Evolutionary conservation across 257 asterid genomes (phyloP).

Genomic region (Cruciata laevipes): DNA sequence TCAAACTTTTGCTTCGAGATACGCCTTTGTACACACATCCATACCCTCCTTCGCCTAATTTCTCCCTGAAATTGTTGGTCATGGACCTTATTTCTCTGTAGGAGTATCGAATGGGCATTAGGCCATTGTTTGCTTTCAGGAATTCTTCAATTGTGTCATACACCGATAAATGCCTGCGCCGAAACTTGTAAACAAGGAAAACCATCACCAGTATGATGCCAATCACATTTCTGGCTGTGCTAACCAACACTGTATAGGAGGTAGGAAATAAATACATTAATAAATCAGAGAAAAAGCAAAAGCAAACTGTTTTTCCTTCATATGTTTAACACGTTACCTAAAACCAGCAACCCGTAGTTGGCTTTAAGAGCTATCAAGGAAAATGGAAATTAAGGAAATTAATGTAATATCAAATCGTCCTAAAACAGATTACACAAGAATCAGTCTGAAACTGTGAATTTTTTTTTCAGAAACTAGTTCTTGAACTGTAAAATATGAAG

Average conservation of each 20-base stretch:
- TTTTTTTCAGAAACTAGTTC: no score
- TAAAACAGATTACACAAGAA: no score
- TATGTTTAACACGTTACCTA: not conserved
- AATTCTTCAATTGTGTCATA: conserved; percentile 15
- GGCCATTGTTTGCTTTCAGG: conserved; percentile 5
- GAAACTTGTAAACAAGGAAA: not conserved
- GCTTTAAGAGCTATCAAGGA: not conserved
- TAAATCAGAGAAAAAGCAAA: not conserved
- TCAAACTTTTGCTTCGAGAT: not conserved
- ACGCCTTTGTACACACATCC: no score
- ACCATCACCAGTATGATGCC: not conserved
- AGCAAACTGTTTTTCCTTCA: not conserved
- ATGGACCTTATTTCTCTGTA: no score
- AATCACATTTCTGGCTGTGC: not conserved
- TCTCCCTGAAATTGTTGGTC: no score
- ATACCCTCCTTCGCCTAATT: no score
- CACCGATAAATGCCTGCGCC: conserved; percentile 13
- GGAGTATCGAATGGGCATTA: no score
- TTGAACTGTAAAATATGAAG: no score
- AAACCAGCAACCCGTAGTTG: not conserved
- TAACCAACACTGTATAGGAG: not conserved
- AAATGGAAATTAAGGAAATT: not conserved
- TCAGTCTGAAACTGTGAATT: not conserved
- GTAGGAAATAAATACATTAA: not conserved
- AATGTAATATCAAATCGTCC: no score